Percentiles rank a stretch among this genome's conserved stretches.
Conservation (phyloP, 805 yeast genomes). For the Candida peoriensis region DNA sequence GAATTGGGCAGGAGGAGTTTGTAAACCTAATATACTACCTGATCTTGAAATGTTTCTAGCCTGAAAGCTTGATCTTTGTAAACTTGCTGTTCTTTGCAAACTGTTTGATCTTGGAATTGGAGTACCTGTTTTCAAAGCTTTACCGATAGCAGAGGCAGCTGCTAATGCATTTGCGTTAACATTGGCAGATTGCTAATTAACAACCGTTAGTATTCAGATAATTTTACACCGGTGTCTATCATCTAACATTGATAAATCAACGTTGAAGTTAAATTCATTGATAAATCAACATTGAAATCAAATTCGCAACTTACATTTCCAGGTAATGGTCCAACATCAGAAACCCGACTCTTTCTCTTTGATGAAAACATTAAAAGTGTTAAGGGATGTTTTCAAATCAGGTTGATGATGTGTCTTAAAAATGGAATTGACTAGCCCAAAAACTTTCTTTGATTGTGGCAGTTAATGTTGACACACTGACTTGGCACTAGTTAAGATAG, state of each 20-base stretch:
- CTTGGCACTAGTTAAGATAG: too few species aligned
- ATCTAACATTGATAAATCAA: too few species aligned
- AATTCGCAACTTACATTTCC: constrained; percentile 12
- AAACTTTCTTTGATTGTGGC: too few species aligned
- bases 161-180: constrained; percentile 52
- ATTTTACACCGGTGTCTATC: too few species aligned
- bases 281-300: too few species aligned
- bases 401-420: too few species aligned
- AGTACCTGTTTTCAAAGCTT: constrained; percentile 34
- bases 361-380: too few species aligned
- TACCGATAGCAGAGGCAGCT: constrained; percentile 56
- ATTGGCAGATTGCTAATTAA: constrained; percentile 18
- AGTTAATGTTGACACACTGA: too few species aligned
- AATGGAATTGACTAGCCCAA: too few species aligned
- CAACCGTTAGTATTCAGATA: constrained; percentile 5
- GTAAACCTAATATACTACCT: constrained; percentile 20
- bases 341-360: constrained; percentile 12
- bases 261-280: too few species aligned
- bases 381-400: too few species aligned
- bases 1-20: constrained; percentile 12
- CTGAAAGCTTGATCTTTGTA: constrained; percentile 13
- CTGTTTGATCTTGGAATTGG: constrained; percentile 26
- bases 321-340: constrained; percentile 7
- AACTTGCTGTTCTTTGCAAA: constrained; percentile 20
- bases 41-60: constrained; percentile 11